Conservation (phyloP, 306 rosid genomes). For the Quillaja saponaria region DNA sequence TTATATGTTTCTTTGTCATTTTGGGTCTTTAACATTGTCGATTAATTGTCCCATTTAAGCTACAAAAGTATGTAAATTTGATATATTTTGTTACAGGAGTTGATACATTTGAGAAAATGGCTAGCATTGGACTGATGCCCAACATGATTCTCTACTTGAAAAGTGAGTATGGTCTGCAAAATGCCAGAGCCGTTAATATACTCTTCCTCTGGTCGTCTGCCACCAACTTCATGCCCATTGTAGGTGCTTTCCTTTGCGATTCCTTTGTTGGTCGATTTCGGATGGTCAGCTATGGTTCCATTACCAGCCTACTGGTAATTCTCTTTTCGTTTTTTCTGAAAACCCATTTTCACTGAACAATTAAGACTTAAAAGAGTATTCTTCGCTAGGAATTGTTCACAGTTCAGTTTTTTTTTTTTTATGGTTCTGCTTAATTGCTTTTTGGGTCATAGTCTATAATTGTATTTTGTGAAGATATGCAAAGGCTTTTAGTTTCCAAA, state of each 20-base stretch:
- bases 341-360: too few relatives aligned
- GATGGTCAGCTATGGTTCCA: slow-evolving; percentile 21
- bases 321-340: background rate
- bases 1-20: too few relatives aligned
- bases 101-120: slow-evolving; percentile 28
- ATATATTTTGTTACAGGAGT: slow-evolving; percentile 9
- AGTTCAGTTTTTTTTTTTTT: too few relatives aligned
- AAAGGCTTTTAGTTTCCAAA: too few relatives aligned
- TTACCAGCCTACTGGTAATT: slow-evolving; percentile 26
- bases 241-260: slow-evolving; percentile 34
- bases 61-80: too few relatives aligned
- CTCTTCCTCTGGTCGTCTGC: slow-evolving; percentile 33
- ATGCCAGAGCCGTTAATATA: slow-evolving; percentile 10
- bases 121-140: slow-evolving; percentile 28
- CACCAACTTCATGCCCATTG: slow-evolving; percentile 22
- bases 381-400: too few relatives aligned
- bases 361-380: too few relatives aligned
- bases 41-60: too few relatives aligned
- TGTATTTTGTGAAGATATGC: too few relatives aligned
- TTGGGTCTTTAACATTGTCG: too few relatives aligned
- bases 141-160: slow-evolving; percentile 37
- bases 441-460: too few relatives aligned
- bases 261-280: slow-evolving; percentile 29
- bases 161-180: slow-evolving; percentile 19
- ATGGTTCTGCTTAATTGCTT: too few relatives aligned